A percentile compares a stretch with the other conserved stretches of the same genome.
Evolutionary conservation across 2,329 filamentous ascomycete species (phyloP).

Genomic region (Aureobasidium sp.): DNA sequence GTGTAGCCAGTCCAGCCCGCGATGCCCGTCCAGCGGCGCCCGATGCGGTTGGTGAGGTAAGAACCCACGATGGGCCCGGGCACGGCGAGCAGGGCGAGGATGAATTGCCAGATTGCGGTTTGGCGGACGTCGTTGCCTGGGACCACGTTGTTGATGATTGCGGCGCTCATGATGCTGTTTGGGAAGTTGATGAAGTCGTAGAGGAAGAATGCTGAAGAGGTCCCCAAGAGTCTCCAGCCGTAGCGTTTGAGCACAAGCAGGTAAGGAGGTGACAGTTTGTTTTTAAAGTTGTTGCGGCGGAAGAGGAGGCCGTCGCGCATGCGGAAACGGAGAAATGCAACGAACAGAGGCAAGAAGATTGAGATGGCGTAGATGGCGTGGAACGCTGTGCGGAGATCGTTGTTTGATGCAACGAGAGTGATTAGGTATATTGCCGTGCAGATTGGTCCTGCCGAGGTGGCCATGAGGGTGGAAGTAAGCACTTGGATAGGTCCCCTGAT

Average conservation of each 20-base stretch:
- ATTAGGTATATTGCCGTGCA: constrained; percentile 27
- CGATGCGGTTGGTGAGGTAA: constrained; percentile 39
- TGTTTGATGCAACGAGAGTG: constrained; percentile 23
- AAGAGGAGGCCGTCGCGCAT: constrained; percentile 44
- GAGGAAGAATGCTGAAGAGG: constrained; percentile 42
- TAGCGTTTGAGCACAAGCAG: constrained; percentile 37
- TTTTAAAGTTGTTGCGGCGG: constrained; percentile 39
- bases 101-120: constrained; percentile 40
- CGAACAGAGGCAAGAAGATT: constrained; percentile 40
- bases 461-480: background rate
- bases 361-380: constrained; percentile 36
- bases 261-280: constrained; percentile 35
- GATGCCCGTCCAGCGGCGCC: constrained; percentile 43
- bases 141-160: constrained; percentile 32
- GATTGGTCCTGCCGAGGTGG: constrained; percentile 7
- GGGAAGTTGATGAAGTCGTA: constrained; percentile 39
- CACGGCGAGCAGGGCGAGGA: constrained; percentile 37
- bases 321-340: constrained; percentile 17
- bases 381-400: constrained; percentile 34
- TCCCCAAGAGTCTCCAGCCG: constrained; percentile 33
- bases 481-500: constrained; percentile 6
- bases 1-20: constrained; percentile 43
- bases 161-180: constrained; percentile 37
- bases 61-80: constrained; percentile 44
- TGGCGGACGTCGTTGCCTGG: constrained; percentile 31